Percentiles rank a stretch among this genome's conserved stretches.
These are phyloP conservation scores for Cyphellophora attinorum DNA, from an alignment of 2,329 filamentous ascomycete genomes.

Conservation along the genomic window DNA sequence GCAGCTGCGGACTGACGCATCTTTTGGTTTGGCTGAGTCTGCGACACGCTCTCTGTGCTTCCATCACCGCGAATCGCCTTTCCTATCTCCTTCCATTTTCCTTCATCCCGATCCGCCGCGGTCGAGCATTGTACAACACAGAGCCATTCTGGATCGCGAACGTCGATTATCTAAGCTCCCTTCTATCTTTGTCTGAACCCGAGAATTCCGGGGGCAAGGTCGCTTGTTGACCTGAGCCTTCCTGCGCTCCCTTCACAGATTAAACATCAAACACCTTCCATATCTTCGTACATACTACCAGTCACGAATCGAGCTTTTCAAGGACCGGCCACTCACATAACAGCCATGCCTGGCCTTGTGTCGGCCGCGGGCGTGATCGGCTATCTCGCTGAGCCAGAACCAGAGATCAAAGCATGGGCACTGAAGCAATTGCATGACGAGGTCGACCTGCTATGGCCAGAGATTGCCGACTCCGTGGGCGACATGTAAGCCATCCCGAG, in stretches of 20 bases:
- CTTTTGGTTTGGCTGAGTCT: too few relatives aligned
- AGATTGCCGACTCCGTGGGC: conserved; percentile 83
- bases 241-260: too few relatives aligned
- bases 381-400: conserved; percentile 89
- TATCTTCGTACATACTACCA: too few relatives aligned
- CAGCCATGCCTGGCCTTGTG: conserved; percentile 79
- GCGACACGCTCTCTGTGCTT: too few relatives aligned
- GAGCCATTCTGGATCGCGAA: too few relatives aligned
- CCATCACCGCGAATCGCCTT: too few relatives aligned
- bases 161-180: too few relatives aligned
- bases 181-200: too few relatives aligned
- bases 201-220: not conserved
- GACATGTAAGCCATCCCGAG: conserved; percentile 68
- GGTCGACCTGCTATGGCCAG: conserved; percentile 95
- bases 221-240: not conserved
- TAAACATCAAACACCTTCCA: too few relatives aligned
- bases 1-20: too few relatives aligned
- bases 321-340: conserved; percentile 3
- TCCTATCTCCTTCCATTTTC: not conserved
- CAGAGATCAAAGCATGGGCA: conserved; percentile 88
- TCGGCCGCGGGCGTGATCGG: conserved; percentile 91
- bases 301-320: too few relatives aligned
- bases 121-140: too few relatives aligned
- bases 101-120: not conserved
- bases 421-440: conserved; percentile 91